phyloP scores from a whole-genome alignment of 1,139 yeast genomes.

The Blastobotrys raffinosifermentans region DNA sequence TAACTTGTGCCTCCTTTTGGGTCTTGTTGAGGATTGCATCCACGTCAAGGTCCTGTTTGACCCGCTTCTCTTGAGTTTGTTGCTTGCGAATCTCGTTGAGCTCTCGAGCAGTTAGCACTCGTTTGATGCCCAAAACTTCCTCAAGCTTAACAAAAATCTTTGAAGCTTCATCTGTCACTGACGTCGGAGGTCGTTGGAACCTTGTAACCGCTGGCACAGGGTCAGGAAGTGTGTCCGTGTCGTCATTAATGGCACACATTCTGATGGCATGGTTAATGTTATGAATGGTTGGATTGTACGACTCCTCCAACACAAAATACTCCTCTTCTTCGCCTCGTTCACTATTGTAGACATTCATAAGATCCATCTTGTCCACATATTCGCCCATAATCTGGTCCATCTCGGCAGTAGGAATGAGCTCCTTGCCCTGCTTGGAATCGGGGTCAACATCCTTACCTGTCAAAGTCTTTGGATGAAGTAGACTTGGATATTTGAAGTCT shows the following conservation, averaged over 20 bases:
- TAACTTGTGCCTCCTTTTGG: background rate
- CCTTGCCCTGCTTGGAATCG: slow-evolving; percentile 14
- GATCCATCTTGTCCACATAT: slow-evolving; percentile 37
- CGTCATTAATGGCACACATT: slow-evolving; percentile 27
- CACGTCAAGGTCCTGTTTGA: slow-evolving; percentile 15
- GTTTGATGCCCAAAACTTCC: slow-evolving; percentile 19
- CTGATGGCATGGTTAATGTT: slow-evolving; percentile 29
- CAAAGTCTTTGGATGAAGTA: slow-evolving; percentile 36
- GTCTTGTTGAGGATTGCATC: slow-evolving; percentile 14
- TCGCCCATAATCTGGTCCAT: slow-evolving; percentile 38
- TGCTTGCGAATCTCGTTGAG: slow-evolving; percentile 8
- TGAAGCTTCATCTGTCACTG: slow-evolving; percentile 14
- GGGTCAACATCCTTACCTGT: slow-evolving; percentile 30
- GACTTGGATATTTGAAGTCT: slow-evolving; percentile 51
- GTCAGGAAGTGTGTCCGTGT: slow-evolving; percentile 18
- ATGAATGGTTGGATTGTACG: slow-evolving; percentile 29
- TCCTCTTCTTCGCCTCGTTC: slow-evolving; percentile 16
- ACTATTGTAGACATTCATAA: slow-evolving; percentile 26
- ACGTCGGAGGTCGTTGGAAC: slow-evolving; percentile 18
- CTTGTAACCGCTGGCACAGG: slow-evolving; percentile 19
- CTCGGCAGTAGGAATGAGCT: slow-evolving; percentile 32
- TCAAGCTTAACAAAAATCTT: slow-evolving; percentile 21
- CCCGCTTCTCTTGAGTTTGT: slow-evolving; percentile 12
- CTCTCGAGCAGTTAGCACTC: slow-evolving; percentile 11
- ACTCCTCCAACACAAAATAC: slow-evolving; percentile 19